These are phyloP conservation scores for Eucalyptus erythrocorys DNA, from an alignment of 345 rosid genomes.

Conservation along the genomic window DNA sequence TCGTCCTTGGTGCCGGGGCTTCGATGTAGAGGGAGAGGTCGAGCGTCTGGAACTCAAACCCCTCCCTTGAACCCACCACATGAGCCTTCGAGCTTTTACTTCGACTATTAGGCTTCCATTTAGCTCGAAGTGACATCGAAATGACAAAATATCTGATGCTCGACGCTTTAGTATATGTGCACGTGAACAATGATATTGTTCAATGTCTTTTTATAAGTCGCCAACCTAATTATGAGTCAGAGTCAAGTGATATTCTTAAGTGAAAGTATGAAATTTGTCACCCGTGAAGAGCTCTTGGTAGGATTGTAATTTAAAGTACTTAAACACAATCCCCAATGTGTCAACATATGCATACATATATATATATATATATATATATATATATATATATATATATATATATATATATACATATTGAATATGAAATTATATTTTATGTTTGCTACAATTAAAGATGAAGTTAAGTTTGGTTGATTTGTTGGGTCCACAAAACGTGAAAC, in stretches of 20 bases:
- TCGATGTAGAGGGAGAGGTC: too few relatives aligned
- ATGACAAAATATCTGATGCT: too few relatives aligned
- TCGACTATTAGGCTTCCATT: neutral
- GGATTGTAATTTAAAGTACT: neutral
- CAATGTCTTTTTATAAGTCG: neutral
- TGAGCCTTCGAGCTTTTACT: neutral
- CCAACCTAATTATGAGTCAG: neutral
- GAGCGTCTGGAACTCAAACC: neutral
- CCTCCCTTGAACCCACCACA: neutral
- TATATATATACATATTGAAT: too few relatives aligned
- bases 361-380: too few relatives aligned
- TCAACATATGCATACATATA: too few relatives aligned
- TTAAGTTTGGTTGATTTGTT: neutral
- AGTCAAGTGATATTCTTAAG: neutral
- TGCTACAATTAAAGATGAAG: neutral
- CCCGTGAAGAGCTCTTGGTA: neutral
- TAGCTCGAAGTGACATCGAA: neutral
- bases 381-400: too few relatives aligned
- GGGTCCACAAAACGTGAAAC: neutral
- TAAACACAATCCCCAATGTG: neutral
- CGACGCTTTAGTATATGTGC: too few relatives aligned
- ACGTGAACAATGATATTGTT: neutral
- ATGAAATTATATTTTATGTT: too few relatives aligned
- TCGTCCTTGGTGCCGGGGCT: neutral
- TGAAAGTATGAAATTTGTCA: neutral